Percentiles rank a stretch among this genome's conserved stretches.
Evolutionary conservation across 2,329 filamentous ascomycete species (phyloP).

Genomic region (Talaromyces rugulosus): DNA sequence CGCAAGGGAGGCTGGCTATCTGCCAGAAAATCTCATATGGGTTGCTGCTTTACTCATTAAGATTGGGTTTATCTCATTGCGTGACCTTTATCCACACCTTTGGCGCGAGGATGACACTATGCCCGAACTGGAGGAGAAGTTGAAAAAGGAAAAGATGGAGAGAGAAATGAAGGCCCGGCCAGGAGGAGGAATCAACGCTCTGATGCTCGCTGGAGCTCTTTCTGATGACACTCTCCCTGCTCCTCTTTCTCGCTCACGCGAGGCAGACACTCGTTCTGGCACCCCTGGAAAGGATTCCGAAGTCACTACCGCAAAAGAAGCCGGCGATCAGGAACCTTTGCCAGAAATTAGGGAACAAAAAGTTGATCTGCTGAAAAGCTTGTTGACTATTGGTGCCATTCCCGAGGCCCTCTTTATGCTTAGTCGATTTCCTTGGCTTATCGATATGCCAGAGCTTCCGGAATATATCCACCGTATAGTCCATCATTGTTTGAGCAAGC

Average conservation of each 20-base stretch:
- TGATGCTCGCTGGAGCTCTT: conserved; percentile 81
- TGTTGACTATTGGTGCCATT: conserved; percentile 85
- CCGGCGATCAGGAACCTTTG: conserved; percentile 47
- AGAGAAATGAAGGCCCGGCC: conserved; percentile 67
- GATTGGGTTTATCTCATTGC: conserved; percentile 89
- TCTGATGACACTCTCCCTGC: conserved; percentile 68
- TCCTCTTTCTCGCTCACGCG: conserved; percentile 42
- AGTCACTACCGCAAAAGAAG: conserved; percentile 37
- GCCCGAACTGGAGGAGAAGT: conserved; percentile 65
- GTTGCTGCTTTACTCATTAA: conserved; percentile 91
- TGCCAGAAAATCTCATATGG: conserved; percentile 91
- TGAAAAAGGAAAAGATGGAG: conserved; percentile 72
- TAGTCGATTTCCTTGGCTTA: conserved; percentile 87
- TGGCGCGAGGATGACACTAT: conserved; percentile 82
- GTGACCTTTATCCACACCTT: conserved; percentile 86
- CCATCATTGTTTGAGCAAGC: conserved; percentile 73
- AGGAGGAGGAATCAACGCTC: conserved; percentile 72
- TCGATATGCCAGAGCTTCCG: conserved; percentile 75
- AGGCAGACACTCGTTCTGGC: conserved; percentile 46
- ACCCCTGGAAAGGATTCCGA: conserved; percentile 54
- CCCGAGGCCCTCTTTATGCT: conserved; percentile 91
- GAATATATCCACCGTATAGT: conserved; percentile 81
- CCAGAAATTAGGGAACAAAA: conserved; percentile 86
- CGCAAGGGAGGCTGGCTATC: conserved; percentile 66
- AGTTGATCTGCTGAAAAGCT: conserved; percentile 72